These are phyloP conservation scores for Macrophomina pseudophaseolina DNA, from an alignment of 2,329 filamentous ascomycete species.

Conservation along the genomic window DNA sequence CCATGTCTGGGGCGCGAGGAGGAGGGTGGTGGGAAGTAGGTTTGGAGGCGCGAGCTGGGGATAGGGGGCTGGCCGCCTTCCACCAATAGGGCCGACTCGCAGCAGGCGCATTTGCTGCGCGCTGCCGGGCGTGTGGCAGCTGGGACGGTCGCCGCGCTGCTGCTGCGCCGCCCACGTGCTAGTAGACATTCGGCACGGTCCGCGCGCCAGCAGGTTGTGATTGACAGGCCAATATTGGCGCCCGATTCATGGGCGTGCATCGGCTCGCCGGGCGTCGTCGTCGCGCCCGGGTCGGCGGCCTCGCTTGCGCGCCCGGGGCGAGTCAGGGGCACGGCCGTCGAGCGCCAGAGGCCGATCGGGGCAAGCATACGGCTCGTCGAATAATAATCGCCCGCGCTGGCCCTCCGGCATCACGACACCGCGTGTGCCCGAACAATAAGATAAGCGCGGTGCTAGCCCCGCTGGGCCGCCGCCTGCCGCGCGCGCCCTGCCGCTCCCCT, in stretches of 20 bases:
- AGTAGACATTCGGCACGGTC: slow-evolving; percentile 12
- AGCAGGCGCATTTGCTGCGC: background rate
- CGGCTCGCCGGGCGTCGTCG: background rate
- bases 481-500: background rate
- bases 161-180: slow-evolving; percentile 2
- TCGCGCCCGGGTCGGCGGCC: background rate
- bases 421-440: background rate
- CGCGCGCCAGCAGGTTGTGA: background rate
- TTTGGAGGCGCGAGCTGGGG: background rate
- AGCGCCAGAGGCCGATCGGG: background rate
- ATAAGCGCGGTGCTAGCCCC: background rate
- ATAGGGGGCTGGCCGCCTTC: slow-evolving; percentile 10
- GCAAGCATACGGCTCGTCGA: background rate
- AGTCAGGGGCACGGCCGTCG: background rate
- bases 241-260: background rate
- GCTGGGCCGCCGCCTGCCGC: background rate
- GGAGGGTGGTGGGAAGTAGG: background rate
- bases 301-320: background rate
- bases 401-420: background rate
- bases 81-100: slow-evolving; percentile 15
- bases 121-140: background rate
- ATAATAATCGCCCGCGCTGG: background rate
- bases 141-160: background rate
- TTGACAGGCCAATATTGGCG: background rate
- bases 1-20: slow-evolving; percentile 1